These are phyloP conservation scores for Mucor velutinosus DNA, from an alignment of 371 early-diverging fungal genomes.

Conservation along the genomic window DNA sequence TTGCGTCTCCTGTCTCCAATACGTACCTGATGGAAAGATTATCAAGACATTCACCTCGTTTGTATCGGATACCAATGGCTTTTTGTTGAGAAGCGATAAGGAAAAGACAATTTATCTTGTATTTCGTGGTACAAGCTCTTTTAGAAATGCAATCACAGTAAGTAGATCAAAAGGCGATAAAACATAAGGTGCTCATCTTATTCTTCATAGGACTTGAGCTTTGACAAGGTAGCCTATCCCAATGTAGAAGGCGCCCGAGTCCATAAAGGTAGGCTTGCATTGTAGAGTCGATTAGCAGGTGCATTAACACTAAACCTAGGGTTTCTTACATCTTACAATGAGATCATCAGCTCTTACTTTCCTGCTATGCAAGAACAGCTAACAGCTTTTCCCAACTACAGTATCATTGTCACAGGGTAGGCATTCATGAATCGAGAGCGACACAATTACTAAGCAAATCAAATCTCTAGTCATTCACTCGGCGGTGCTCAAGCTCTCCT, in stretches of 20 bases:
- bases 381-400: slow-evolving; percentile 12
- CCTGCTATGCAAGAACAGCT: slow-evolving; percentile 15
- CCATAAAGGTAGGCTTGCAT: slow-evolving; percentile 5
- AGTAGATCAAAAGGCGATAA: not conserved
- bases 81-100: slow-evolving; percentile 17
- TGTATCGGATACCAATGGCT: slow-evolving; percentile 24
- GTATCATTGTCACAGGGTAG: slow-evolving; percentile 18
- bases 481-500: slow-evolving; percentile 30
- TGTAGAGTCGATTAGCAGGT: too few species aligned
- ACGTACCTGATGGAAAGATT: slow-evolving; percentile 27
- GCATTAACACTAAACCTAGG: slow-evolving; percentile 10
- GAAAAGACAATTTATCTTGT: slow-evolving; percentile 21
- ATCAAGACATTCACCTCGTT: slow-evolving; percentile 19
- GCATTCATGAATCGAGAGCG: not conserved
- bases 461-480: slow-evolving; percentile 21
- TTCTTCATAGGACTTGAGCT: not conserved
- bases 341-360: slow-evolving; percentile 6
- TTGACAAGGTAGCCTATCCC: slow-evolving; percentile 2
- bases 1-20: slow-evolving; percentile 19
- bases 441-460: not conserved
- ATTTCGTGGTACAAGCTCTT: slow-evolving; percentile 32
- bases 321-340: slow-evolving; percentile 13
- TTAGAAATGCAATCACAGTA: slow-evolving; percentile 21
- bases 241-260: slow-evolving; percentile 16
- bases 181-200: not conserved